A percentile compares a stretch with the other conserved stretches of the same genome.
These are phyloP conservation scores for Arthrinium phaeospermum DNA, from an alignment of 2,329 filamentous ascomycete genomes.

Conservation along the genomic window DNA sequence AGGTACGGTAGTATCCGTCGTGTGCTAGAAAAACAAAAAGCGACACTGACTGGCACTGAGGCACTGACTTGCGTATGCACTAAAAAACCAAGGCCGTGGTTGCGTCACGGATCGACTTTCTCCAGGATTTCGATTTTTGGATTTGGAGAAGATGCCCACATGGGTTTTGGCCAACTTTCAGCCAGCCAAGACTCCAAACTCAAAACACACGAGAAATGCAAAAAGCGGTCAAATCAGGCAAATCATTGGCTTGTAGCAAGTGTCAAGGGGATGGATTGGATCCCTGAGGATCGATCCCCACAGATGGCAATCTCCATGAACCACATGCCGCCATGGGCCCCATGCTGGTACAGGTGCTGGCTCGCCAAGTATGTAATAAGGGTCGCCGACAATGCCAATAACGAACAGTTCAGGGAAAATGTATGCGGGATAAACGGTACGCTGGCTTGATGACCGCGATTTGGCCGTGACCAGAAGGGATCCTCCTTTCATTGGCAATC, in stretches of 20 bases:
- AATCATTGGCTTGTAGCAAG: neutral
- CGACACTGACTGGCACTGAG: neutral
- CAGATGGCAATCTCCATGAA: constrained; percentile 9
- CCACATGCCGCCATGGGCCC: neutral
- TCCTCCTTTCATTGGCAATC: neutral
- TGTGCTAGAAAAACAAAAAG: neutral
- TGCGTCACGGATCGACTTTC: constrained; percentile 17
- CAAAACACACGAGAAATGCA: constrained; percentile 5
- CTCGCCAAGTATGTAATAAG: neutral
- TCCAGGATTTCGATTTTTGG: constrained; percentile 7
- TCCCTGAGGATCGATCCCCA: neutral
- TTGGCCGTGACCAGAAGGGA: neutral
- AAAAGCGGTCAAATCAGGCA: constrained; percentile 20
- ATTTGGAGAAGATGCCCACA: constrained; percentile 12
- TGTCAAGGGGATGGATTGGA: neutral
- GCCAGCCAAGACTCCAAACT: neutral
- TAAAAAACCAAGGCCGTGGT: constrained; percentile 11
- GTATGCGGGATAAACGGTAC: neutral
- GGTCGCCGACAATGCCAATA: neutral
- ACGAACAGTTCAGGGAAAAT: neutral
- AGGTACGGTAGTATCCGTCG: neutral
- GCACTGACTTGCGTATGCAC: constrained; percentile 3
- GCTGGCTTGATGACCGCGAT: neutral
- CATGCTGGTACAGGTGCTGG: neutral
- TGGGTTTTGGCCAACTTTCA: constrained; percentile 7